Conservation (phyloP, 1,284 basidiomycete species). For the Prillingera fragicola region DNA sequence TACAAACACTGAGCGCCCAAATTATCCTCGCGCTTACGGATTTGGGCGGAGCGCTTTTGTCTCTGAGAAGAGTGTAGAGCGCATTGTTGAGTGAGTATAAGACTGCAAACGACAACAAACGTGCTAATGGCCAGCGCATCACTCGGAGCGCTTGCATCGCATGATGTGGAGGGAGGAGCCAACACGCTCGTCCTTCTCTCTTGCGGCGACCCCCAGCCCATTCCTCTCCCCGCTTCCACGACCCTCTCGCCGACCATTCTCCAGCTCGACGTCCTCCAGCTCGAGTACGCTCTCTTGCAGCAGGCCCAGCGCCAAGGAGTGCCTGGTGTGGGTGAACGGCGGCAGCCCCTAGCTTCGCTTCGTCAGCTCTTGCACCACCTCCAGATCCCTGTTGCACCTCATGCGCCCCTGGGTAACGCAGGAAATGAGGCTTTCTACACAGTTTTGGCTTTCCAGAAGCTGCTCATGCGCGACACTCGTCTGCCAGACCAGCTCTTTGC, state of each 20-base stretch:
- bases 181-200: constrained; percentile 72
- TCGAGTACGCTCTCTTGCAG: constrained; percentile 38
- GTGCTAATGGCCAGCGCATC: constrained; percentile 51
- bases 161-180: constrained; percentile 65
- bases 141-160: constrained; percentile 64
- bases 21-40: constrained; percentile 38
- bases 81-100: constrained; percentile 57
- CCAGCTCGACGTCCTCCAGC: constrained; percentile 57
- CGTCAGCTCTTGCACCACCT: constrained; percentile 37
- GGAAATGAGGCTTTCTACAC: constrained; percentile 50
- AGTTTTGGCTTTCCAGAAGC: constrained; percentile 46
- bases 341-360: constrained; percentile 33
- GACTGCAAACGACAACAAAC: not conserved
- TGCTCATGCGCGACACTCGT: constrained; percentile 44
- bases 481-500: constrained; percentile 36
- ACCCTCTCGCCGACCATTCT: constrained; percentile 67
- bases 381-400: constrained; percentile 43
- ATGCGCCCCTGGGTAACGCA: constrained; percentile 46
- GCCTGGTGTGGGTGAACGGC: constrained; percentile 34
- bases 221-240: constrained; percentile 26
- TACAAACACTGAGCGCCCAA: constrained; percentile 38
- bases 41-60: constrained; percentile 73
- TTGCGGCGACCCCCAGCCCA: constrained; percentile 53
- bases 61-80: constrained; percentile 61
- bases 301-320: constrained; percentile 35